phyloP scores from a whole-genome alignment of 345 rosid species.

The Gossypium longicalyx region DNA sequence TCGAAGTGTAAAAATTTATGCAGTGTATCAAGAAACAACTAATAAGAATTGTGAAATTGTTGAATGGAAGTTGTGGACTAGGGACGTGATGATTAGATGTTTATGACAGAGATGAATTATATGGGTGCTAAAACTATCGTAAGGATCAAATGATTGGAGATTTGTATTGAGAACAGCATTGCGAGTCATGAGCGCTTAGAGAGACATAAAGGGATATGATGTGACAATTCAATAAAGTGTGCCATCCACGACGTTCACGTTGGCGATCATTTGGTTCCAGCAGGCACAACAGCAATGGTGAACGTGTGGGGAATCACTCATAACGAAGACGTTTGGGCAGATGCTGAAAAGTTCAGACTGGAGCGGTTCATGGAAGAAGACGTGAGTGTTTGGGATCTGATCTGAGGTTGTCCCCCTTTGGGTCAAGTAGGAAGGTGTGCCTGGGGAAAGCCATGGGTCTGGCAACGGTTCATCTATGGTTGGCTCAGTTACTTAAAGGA shows the following conservation, averaged over 20 bases:
- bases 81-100: too few relatives aligned
- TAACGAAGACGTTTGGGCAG: slow-evolving; percentile 45
- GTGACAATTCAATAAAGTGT: too few relatives aligned
- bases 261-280: slow-evolving; percentile 50
- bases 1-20: too few relatives aligned
- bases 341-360: slow-evolving; percentile 57
- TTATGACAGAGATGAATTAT: too few relatives aligned
- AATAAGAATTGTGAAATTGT: too few relatives aligned
- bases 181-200: too few relatives aligned
- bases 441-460: slow-evolving; percentile 66
- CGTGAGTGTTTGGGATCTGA: slow-evolving; percentile 52
- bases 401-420: slow-evolving; percentile 62
- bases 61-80: too few relatives aligned
- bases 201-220: too few relatives aligned
- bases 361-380: slow-evolving; percentile 38
- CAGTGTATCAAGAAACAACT: too few relatives aligned
- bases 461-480: slow-evolving; percentile 51
- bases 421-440: slow-evolving; percentile 60
- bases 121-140: too few relatives aligned
- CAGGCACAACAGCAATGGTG: slow-evolving; percentile 83
- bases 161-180: too few relatives aligned
- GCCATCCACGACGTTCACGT: slow-evolving; percentile 64
- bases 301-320: slow-evolving; percentile 91
- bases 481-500: slow-evolving; percentile 46
- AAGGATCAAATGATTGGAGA: too few relatives aligned